Evolutionary conservation across 2,329 filamentous ascomycete genomes (phyloP).

Genomic region (Penicillium glabrum): DNA sequence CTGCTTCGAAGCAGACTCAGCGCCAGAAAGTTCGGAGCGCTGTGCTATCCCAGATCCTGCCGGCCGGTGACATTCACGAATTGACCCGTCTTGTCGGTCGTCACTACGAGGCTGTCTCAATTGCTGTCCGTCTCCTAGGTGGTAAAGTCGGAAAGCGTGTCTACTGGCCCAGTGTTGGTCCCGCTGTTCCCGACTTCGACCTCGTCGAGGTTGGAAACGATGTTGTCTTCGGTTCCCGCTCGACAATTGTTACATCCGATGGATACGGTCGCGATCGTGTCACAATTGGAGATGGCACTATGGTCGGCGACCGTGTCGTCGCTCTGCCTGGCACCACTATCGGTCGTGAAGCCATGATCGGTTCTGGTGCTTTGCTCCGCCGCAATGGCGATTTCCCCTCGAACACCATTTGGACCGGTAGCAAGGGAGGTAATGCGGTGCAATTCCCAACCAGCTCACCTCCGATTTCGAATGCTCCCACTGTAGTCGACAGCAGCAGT

Average conservation of each 20-base stretch:
- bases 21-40: slow-evolving; percentile 18
- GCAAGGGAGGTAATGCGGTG: slow-evolving; percentile 52
- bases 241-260: slow-evolving; percentile 56
- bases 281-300: slow-evolving; percentile 50
- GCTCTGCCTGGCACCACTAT: slow-evolving; percentile 54
- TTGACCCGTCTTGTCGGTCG: slow-evolving; percentile 54
- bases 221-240: slow-evolving; percentile 60
- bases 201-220: slow-evolving; percentile 57
- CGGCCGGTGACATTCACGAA: slow-evolving; percentile 46
- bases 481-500: slow-evolving; percentile 11
- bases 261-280: slow-evolving; percentile 51
- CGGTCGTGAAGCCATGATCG: slow-evolving; percentile 52
- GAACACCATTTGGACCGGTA: slow-evolving; percentile 54
- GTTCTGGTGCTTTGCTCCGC: slow-evolving; percentile 54
- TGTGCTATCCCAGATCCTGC: slow-evolving; percentile 37
- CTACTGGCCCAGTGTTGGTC: slow-evolving; percentile 60
- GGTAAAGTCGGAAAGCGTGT: slow-evolving; percentile 52
- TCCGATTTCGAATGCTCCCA: slow-evolving; percentile 11
- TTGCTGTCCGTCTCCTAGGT: slow-evolving; percentile 53
- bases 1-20: slow-evolving; percentile 14
- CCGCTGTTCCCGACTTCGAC: slow-evolving; percentile 55
- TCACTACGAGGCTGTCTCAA: slow-evolving; percentile 57
- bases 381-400: slow-evolving; percentile 47
- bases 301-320: slow-evolving; percentile 59
- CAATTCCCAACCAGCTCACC: slow-evolving; percentile 37